Evolutionary conservation across 2,329 filamentous ascomycete species (phyloP), one percentile per base, ranked within the genome.

Genomic region (Macrophomina tecta): DNA sequence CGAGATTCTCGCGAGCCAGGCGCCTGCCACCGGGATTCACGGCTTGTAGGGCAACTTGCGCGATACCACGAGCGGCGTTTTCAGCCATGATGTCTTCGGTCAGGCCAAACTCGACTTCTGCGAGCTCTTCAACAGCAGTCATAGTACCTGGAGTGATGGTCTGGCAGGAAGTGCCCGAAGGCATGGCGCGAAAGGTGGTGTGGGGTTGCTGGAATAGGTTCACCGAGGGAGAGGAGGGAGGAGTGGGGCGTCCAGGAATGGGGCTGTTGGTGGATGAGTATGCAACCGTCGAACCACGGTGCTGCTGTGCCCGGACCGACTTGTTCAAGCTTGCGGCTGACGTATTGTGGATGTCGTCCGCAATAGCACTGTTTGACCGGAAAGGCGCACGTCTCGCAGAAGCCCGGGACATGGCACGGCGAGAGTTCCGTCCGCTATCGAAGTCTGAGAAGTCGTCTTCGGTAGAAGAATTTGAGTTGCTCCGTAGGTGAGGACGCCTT

Each of bases 31-130:
- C 67, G 83, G 82, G 78, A 70, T 83, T 79, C 53, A 96, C 82
- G 11, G 92, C 87, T 60, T 83, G 85, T 64, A 96, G 83, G 0
- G 92, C 90, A 34, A 94, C 90, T 79, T 97, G 91, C 4, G 94
- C 93, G 69, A 98, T 92, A 51, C 93, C 92, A 32, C 94, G 88
- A 18, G 92, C 94, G 1, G 94, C 91, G 75, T 94, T 97, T 75
- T 98, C 95, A 0, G 92, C 90, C 82, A 98, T 92, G 78, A 97
- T 90, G 64, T 95, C 92, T 75, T 97, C 93, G 0, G 90, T 91
- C 55, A 98, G 84, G 5, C 93, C 93, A 67, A 96, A 87, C 71
- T 97, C 93, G 49, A 92, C 90, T 68, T 93, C 90, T 0, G 94
- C 93, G 66, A 96, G 91, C 73, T 95, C 94, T 79, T 98, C 95